Base-by-base conservation (phyloP, 768 basidiomycete species). In the Grammothele lineata region DNA sequence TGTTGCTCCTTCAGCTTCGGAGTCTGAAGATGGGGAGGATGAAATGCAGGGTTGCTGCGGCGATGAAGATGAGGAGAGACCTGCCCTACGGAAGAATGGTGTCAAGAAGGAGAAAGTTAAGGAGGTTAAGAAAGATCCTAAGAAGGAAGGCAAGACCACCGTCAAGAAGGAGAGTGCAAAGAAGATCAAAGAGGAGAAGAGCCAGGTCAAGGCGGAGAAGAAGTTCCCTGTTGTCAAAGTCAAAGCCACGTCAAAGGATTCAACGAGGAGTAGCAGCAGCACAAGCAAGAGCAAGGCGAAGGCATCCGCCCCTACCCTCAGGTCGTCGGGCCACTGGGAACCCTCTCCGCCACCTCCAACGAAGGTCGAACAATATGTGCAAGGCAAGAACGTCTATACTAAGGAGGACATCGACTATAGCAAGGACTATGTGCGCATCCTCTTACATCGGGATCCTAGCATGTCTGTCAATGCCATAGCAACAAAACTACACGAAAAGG, bases 361-460 rank as follows among this genome's bases (percentile, higher is more conserved):
- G 1, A 32, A 37, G 7, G 40, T 53, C 9, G 46, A 43, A 7
- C n/a, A 30, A 14, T 40, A 33, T 14, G 10, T 17, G 27, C 19
- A 32, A 1, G 51, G 51, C 9, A 57, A 52, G 37, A 49, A 53
- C 51, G 54, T 61, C 14, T 87, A 76, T 57, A 73, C 83, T 4
- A 57, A 68, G 19, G 66, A 62, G 12, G 85, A 87, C 50, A 61
- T 66, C 11, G 69, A 76, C 21, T 85, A 78, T 51, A 66, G 68
- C 25, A 47, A 66, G 27, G 55, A 53, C 18, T 79, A 81, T 58
- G 64, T 70, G 1, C 67, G 69, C 45, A 47, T 77, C 15, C 62
- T 81, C 17, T 60, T 81, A 23, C 65, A 67, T 40, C 67, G 71
- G 18, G 76, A 86, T 56, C 72, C 74, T 17, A 51, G 67, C 10